Percentiles rank a stretch among this genome's conserved stretches.
Evolutionary conservation across 2,329 filamentous ascomycete genomes (phyloP).

Genomic region (Epichloe sp.): DNA sequence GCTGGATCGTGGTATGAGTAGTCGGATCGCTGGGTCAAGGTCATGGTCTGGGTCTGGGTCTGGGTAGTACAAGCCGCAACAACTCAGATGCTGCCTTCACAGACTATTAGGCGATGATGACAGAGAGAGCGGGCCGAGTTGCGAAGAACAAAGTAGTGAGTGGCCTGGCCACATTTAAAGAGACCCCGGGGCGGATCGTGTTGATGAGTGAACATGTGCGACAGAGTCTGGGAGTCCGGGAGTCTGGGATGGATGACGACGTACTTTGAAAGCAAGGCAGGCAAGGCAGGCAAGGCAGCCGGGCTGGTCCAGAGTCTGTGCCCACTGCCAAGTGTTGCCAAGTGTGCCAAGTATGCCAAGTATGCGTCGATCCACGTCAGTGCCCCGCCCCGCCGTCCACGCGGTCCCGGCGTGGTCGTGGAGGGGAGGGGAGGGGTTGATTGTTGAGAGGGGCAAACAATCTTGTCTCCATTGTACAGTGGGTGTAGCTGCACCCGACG

Average conservation of each 20-base stretch:
- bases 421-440: too few relatives aligned
- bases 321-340: too few relatives aligned
- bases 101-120: background rate
- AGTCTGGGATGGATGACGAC: background rate
- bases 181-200: background rate
- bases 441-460: background rate
- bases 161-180: too few relatives aligned
- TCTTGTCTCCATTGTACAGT: background rate
- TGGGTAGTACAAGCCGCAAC: too few relatives aligned
- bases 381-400: slow-evolving; percentile 1
- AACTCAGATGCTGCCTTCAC: too few relatives aligned
- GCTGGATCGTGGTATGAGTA: background rate
- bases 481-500: background rate
- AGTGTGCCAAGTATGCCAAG: too few relatives aligned
- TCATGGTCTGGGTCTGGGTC: slow-evolving; percentile 1
- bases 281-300: too few relatives aligned
- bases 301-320: too few relatives aligned
- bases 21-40: background rate
- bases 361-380: too few relatives aligned
- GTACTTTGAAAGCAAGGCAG: too few relatives aligned
- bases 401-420: background rate
- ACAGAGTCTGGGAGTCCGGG: background rate
- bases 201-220: background rate
- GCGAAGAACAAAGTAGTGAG: background rate
- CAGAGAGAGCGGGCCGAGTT: background rate